Evolutionary conservation across 805 yeast species (phyloP).

Genomic region (Lipomyces lipofer): DNA sequence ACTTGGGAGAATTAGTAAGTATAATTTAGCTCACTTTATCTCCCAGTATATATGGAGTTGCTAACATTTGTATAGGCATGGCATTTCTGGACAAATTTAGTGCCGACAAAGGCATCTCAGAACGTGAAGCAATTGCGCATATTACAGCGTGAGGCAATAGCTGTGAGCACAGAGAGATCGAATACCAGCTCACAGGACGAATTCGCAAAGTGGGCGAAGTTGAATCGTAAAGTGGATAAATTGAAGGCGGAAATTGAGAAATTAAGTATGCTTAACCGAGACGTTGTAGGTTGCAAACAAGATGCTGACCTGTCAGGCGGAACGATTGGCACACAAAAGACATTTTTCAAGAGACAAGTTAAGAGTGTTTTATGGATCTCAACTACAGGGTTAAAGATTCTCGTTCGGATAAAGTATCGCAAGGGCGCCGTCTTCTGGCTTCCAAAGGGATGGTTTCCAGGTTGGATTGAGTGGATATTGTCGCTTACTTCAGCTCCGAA

Average conservation of each 20-base stretch:
- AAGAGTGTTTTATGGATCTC: slow-evolving; percentile 42
- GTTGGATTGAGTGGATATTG: slow-evolving; percentile 53
- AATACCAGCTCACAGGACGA: slow-evolving; percentile 84
- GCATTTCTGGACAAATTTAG: slow-evolving; percentile 19
- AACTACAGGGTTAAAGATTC: slow-evolving; percentile 47
- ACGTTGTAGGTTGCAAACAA: too few species aligned
- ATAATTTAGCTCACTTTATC: background rate
- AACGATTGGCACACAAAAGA: slow-evolving; percentile 14
- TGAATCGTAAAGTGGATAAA: slow-evolving; percentile 69
- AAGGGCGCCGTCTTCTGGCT: slow-evolving; percentile 57
- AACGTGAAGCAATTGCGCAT: slow-evolving; percentile 38
- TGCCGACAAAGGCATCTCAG: slow-evolving; percentile 24
- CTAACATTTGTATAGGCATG: slow-evolving; percentile 17
- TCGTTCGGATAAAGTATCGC: slow-evolving; percentile 54
- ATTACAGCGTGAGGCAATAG: slow-evolving; percentile 48
- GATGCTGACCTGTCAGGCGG: slow-evolving; percentile 5
- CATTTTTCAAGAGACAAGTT: slow-evolving; percentile 37
- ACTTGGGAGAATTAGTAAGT: slow-evolving; percentile 35
- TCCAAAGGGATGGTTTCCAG: slow-evolving; percentile 60
- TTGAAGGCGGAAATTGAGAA: slow-evolving; percentile 53
- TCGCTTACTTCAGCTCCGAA: slow-evolving; percentile 63
- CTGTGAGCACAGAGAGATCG: slow-evolving; percentile 54
- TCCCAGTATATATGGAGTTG: slow-evolving; percentile 21
- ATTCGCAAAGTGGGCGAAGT: slow-evolving; percentile 93
- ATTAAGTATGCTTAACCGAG: slow-evolving; percentile 33